These are phyloP conservation scores for Effrenium voratum DNA, from an alignment of 73 alveolate genomes.

Conservation along the genomic window DNA sequence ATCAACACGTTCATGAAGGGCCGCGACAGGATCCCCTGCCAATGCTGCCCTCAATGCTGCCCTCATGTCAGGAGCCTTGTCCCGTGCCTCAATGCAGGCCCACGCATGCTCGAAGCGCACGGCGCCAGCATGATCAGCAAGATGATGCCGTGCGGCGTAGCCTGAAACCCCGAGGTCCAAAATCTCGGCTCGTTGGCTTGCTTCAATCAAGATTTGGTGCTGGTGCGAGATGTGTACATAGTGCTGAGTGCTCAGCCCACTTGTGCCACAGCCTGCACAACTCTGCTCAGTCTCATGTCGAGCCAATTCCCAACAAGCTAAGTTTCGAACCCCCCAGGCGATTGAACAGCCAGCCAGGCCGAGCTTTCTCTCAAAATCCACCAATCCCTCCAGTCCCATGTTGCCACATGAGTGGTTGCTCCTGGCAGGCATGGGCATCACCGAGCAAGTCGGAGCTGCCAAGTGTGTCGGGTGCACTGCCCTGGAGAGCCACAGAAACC, in stretches of 20 bases:
- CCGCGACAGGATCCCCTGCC: slow-evolving; percentile 39
- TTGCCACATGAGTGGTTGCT: slow-evolving; percentile 77
- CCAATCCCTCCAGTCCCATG: slow-evolving; percentile 62
- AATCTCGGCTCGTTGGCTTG: neutral
- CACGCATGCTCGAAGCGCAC: slow-evolving; percentile 88
- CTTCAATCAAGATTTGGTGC: neutral
- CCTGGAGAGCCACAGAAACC: slow-evolving; percentile 67
- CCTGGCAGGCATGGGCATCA: neutral
- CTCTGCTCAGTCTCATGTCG: neutral
- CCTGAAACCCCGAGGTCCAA: neutral
- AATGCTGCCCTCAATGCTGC: neutral
- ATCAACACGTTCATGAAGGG: slow-evolving; percentile 59
- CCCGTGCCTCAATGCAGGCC: slow-evolving; percentile 51
- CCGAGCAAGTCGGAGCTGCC: neutral
- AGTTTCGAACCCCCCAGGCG: slow-evolving; percentile 46
- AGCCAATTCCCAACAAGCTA: neutral
- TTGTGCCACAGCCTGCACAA: slow-evolving; percentile 27
- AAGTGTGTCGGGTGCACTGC: slow-evolving; percentile 35
- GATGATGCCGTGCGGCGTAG: slow-evolving; percentile 52
- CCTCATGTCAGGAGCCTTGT: neutral
- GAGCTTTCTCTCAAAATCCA: slow-evolving; percentile 49
- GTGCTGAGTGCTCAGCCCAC: slow-evolving; percentile 39
- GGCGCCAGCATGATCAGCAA: slow-evolving; percentile 50
- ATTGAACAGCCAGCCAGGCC: slow-evolving; percentile 53
- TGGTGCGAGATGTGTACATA: neutral